These are phyloP conservation scores for Saccharum hybrid DNA, from an alignment of 202 grass and related monocot genomes.

Conservation along the genomic window DNA sequence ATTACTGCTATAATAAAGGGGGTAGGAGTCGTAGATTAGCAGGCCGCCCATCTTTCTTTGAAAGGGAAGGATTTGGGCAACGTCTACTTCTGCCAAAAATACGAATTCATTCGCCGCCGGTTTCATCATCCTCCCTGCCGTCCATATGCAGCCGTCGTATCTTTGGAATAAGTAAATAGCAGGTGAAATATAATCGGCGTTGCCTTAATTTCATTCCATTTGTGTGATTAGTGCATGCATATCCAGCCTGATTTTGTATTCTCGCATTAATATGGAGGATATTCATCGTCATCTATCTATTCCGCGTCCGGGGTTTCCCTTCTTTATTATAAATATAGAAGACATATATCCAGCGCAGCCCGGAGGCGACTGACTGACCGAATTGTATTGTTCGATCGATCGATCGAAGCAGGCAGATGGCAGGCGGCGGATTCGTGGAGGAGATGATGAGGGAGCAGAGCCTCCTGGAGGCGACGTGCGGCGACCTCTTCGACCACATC, in stretches of 20 bases:
- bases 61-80: not conserved
- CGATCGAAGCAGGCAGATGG: constrained; percentile 37
- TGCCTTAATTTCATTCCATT: constrained; percentile 46
- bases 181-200: constrained; percentile 32
- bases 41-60: not conserved
- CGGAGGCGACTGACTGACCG: not conserved
- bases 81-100: not conserved
- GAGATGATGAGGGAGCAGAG: constrained; percentile 67
- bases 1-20: not conserved
- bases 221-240: constrained; percentile 21
- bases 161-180: constrained; percentile 29
- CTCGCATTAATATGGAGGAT: not conserved
- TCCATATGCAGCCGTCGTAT: not conserved
- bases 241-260: constrained; percentile 35
- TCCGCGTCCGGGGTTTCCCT: not conserved
- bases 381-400: constrained; percentile 5
- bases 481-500: constrained; percentile 84
- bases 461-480: constrained; percentile 64
- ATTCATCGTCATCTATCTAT: not conserved
- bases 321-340: not conserved
- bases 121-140: not conserved
- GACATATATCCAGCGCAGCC: not conserved
- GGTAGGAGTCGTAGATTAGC: constrained; percentile 33
- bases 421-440: constrained; percentile 54
- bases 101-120: not conserved